Conservation (phyloP, 495 filamentous ascomycete genomes). For the Acidiella bohemica region DNA sequence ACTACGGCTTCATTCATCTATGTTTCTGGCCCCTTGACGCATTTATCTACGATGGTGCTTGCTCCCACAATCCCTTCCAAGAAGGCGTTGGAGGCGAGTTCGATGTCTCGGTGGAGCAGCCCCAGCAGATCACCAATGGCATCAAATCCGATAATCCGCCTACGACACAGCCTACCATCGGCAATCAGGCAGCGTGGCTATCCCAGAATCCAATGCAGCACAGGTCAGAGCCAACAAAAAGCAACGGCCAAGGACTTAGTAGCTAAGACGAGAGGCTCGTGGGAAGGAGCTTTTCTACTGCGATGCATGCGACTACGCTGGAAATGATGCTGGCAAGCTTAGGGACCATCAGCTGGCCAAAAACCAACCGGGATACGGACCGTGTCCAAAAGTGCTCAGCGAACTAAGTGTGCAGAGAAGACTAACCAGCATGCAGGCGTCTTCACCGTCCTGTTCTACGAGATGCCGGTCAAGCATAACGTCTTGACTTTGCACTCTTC, state of each 20-base stretch:
- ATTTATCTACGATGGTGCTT: no score
- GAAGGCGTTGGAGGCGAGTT: no score
- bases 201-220: neutral
- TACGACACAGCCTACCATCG: no score
- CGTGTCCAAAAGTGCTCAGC: constrained; percentile 1
- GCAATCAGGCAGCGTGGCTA: neutral
- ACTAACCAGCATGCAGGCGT: constrained; percentile 30
- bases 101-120: no score
- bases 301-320: constrained; percentile 3
- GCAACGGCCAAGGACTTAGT: neutral
- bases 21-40: neutral
- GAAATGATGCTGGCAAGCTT: constrained; percentile 4
- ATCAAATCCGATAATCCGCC: no score
- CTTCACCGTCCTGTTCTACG: constrained; percentile 98
- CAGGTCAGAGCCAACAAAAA: constrained; percentile 1
- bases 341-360: constrained; percentile 3
- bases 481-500: constrained; percentile 94
- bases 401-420: neutral
- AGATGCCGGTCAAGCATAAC: constrained; percentile 99
- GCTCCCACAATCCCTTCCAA: no score
- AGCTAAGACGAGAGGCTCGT: constrained; percentile 1
- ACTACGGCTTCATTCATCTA: neutral
- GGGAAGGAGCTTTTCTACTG: neutral
- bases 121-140: no score
- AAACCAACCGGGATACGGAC: neutral